Evolutionary conservation across 164 flowering plant genomes (phyloP).

Genomic region (Cinnamomum micranthum): DNA sequence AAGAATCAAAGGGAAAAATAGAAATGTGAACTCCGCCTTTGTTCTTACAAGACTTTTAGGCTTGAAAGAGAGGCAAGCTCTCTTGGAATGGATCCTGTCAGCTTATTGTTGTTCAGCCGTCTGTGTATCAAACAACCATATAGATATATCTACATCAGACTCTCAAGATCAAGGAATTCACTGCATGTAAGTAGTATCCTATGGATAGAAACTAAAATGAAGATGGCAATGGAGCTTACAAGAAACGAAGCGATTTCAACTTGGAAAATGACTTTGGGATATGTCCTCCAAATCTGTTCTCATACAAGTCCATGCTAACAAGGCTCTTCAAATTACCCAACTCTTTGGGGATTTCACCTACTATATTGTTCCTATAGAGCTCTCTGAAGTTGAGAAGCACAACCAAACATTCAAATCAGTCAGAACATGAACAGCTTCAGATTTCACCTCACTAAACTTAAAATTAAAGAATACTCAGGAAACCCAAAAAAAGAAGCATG

Average conservation of each 20-base stretch:
- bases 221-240: conserved; percentile 42
- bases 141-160: neutral
- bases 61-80: conserved; percentile 58
- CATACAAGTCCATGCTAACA: conserved; percentile 77
- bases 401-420: too few relatives aligned
- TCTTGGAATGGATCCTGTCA: conserved; percentile 78
- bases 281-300: conserved; percentile 53
- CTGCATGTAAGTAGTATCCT: neutral
- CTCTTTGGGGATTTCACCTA: conserved; percentile 69
- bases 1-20: neutral
- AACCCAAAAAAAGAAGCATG: too few relatives aligned
- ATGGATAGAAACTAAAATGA: neutral
- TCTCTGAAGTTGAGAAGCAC: conserved; percentile 45
- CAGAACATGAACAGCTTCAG: neutral
- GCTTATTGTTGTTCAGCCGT: conserved; percentile 73
- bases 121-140: conserved; percentile 26
- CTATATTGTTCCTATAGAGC: conserved; percentile 58
- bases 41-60: conserved; percentile 74
- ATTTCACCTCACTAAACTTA: too few relatives aligned
- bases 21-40: neutral
- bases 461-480: too few relatives aligned
- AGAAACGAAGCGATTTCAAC: conserved; percentile 62
- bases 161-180: neutral
- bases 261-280: conserved; percentile 70
- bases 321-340: conserved; percentile 73